Percentiles rank a stretch among this genome's conserved stretches.
Conservation (phyloP, 192 early-diverging fungal species). For the Linnemannia hyalina region DNA sequence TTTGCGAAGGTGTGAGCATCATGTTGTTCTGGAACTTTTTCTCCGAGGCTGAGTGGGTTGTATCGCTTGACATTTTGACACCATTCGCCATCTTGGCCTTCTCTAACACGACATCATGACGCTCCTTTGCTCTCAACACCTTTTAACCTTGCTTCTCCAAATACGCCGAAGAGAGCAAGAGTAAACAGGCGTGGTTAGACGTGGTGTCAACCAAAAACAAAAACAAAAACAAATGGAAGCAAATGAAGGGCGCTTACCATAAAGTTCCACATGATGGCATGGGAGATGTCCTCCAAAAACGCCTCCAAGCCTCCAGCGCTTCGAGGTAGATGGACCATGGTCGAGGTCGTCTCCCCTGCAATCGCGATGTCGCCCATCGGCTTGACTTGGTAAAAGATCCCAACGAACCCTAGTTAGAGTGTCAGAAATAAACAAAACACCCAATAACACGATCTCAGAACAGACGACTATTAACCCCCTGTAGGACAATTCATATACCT, state of each 20-base stretch:
- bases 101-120: slow-evolving; percentile 11
- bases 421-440: neutral
- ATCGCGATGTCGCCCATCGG: slow-evolving; percentile 38
- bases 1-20: slow-evolving; percentile 18
- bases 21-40: slow-evolving; percentile 22
- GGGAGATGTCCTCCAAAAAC: too few species aligned
- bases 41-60: neutral
- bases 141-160: slow-evolving; percentile 36
- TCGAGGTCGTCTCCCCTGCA: slow-evolving; percentile 23
- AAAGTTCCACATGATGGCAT: too few species aligned
- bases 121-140: slow-evolving; percentile 21
- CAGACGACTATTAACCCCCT: slow-evolving; percentile 5
- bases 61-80: slow-evolving; percentile 17
- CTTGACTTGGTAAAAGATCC: slow-evolving; percentile 22
- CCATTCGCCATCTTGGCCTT: neutral
- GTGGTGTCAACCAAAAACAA: slow-evolving; percentile 14
- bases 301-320: too few species aligned
- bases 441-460: neutral
- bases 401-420: slow-evolving; percentile 20
- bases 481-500: neutral
- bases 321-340: too few species aligned
- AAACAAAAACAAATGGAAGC: too few species aligned
- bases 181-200: neutral
- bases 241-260: too few species aligned
- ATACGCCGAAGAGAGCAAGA: slow-evolving; percentile 11